phyloP scores from a whole-genome alignment of 139 green algal species.

The Chlorella sorokiniana region DNA sequence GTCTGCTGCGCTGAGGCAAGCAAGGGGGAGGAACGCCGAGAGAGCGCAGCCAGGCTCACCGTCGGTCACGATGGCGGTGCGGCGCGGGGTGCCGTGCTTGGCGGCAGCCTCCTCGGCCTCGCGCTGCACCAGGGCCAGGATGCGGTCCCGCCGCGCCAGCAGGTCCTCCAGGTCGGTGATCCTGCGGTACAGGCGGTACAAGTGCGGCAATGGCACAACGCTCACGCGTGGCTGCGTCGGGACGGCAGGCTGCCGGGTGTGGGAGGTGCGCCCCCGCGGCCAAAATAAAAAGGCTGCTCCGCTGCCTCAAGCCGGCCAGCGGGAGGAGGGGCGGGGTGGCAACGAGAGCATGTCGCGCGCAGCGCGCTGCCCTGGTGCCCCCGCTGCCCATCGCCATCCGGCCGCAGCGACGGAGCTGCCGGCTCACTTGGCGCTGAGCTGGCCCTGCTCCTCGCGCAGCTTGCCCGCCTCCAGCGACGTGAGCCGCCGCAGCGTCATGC shows the following conservation, averaged over 20 bases:
- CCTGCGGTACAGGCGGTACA: constrained; percentile 22
- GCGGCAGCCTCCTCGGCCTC: constrained; percentile 73
- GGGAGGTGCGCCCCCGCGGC: too few relatives aligned
- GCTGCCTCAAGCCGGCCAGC: too few relatives aligned
- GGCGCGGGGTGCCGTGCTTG: constrained; percentile 62
- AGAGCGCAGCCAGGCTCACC: background rate
- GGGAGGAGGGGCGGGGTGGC: too few relatives aligned
- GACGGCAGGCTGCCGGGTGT: too few relatives aligned
- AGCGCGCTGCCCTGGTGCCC: too few relatives aligned
- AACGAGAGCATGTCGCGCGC: too few relatives aligned
- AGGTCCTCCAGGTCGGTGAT: constrained; percentile 61
- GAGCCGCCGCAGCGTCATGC: constrained; percentile 83
- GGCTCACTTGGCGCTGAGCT: constrained; percentile 55
- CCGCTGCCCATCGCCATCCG: background rate
- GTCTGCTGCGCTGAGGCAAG: too few relatives aligned
- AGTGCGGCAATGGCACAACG: background rate
- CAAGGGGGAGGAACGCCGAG: too few relatives aligned
- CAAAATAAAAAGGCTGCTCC: too few relatives aligned
- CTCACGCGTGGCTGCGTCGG: background rate
- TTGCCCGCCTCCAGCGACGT: constrained; percentile 80
- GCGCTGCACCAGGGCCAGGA: constrained; percentile 62
- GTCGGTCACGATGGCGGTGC: constrained; percentile 54
- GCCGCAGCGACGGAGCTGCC: too few relatives aligned
- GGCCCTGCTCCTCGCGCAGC: constrained; percentile 67
- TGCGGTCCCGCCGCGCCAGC: constrained; percentile 50